Conservation (phyloP, 2,329 filamentous ascomycete genomes). For the Hypoxylon sp. region DNA sequence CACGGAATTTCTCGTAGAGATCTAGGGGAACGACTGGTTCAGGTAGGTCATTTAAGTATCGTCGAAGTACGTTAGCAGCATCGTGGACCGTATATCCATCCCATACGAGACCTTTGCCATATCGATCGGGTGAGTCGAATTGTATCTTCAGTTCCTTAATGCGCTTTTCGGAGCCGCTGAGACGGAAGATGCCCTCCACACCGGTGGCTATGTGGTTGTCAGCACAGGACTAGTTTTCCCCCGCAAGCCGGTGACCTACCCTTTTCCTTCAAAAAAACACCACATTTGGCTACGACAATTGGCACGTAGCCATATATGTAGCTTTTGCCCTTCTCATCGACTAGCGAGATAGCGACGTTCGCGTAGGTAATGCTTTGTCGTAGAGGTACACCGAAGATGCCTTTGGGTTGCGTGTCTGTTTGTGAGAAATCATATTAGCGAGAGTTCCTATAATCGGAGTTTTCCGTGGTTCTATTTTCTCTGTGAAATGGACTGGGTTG, state of each 20-base stretch:
- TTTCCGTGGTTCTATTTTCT: background rate
- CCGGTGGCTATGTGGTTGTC: conserved; percentile 76
- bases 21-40: conserved; percentile 96
- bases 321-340: conserved; percentile 90
- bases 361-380: conserved; percentile 96
- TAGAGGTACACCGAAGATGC: conserved; percentile 94
- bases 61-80: conserved; percentile 93
- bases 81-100: conserved; percentile 98
- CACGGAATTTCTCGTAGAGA: conserved; percentile 90
- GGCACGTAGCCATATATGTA: conserved; percentile 99
- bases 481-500: conserved; percentile 14
- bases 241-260: conserved; percentile 66
- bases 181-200: conserved; percentile 94
- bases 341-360: conserved; percentile 96
- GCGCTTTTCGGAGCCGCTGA: conserved; percentile 95
- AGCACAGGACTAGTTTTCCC: conserved; percentile 29
- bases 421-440: conserved; percentile 37
- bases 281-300: conserved; percentile 98
- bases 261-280: conserved; percentile 97
- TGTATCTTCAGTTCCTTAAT: conserved; percentile 95
- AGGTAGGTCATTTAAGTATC: conserved; percentile 95
- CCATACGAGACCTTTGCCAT: conserved; percentile 97
- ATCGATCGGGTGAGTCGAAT: conserved; percentile 94
- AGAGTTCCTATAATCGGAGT: conserved; percentile 39
- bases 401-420: conserved; percentile 66